Conservation (phyloP, 345 rosid genomes). For the Citrus medica region DNA sequence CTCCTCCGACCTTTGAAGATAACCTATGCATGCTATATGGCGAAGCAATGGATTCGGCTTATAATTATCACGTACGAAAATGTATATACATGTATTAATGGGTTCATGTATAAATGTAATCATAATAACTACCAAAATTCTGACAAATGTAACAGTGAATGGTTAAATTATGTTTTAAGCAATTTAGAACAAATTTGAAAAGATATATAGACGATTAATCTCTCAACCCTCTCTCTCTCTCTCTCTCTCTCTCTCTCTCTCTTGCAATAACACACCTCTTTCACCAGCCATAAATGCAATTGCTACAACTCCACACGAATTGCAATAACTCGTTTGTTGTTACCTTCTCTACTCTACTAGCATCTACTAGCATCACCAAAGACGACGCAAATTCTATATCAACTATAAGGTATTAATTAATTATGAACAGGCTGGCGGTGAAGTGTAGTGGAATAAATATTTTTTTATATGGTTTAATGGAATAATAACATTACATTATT, state of each 20-base stretch:
- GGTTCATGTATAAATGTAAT: no score
- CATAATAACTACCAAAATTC: not conserved
- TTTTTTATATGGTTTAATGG: no score
- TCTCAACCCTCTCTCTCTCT: constrained; percentile 7
- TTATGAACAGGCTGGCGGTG: not conserved
- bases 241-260: constrained; percentile 19
- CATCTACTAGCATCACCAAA: not conserved
- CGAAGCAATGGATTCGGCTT: not conserved
- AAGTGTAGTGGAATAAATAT: not conserved
- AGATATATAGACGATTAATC: not conserved
- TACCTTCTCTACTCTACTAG: constrained; percentile 34
- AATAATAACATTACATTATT: no score
- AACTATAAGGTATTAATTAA: not conserved
- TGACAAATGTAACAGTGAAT: not conserved
- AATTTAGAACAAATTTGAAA: not conserved
- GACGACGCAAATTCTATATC: not conserved
- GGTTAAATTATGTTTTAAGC: not conserved
- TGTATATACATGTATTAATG: not conserved
- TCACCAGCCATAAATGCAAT: constrained; percentile 60
- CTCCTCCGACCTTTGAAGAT: not conserved
- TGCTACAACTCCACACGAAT: constrained; percentile 63
- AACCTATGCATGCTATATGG: not conserved
- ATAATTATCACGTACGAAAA: not conserved
- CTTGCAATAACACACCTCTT: constrained; percentile 36
- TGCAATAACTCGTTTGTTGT: constrained; percentile 58